Conservation (phyloP, 1,284 basidiomycete genomes). For the Rhodotorula sp. region DNA sequence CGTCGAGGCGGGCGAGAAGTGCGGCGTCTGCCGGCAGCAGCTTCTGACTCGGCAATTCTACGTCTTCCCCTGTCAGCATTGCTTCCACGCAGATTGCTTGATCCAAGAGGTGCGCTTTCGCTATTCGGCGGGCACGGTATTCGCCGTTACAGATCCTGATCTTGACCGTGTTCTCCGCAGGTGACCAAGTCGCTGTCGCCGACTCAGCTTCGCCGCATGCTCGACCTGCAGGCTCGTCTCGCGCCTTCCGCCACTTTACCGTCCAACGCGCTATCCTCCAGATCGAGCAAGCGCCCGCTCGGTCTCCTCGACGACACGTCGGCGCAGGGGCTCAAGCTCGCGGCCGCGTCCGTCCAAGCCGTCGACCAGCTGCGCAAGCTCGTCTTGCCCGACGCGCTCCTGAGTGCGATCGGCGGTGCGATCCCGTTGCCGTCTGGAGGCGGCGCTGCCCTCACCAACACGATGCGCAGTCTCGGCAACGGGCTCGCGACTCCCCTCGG, state of each 20-base stretch:
- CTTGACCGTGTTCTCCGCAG: slow-evolving; percentile 52
- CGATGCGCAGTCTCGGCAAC: slow-evolving; percentile 54
- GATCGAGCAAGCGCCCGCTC: background rate
- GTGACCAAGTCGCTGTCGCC: slow-evolving; percentile 85
- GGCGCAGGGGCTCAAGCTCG: slow-evolving; percentile 70
- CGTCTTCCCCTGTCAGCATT: slow-evolving; percentile 86
- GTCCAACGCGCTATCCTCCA: background rate
- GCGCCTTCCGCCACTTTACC: slow-evolving; percentile 50
- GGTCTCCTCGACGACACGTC: slow-evolving; percentile 48
- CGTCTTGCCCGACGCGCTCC: slow-evolving; percentile 83
- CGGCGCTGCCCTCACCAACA: slow-evolving; percentile 56
- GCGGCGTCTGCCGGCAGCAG: slow-evolving; percentile 71
- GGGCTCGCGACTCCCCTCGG: background rate
- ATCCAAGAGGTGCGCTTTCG: slow-evolving; percentile 72
- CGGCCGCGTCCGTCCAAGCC: slow-evolving; percentile 65
- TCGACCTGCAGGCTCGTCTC: slow-evolving; percentile 78
- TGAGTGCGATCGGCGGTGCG: slow-evolving; percentile 50
- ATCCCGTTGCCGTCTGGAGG: slow-evolving; percentile 42
- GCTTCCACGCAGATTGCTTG: slow-evolving; percentile 85
- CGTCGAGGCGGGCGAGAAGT: slow-evolving; percentile 82
- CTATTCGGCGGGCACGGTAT: background rate
- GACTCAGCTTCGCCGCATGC: slow-evolving; percentile 72
- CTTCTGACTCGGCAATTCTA: slow-evolving; percentile 90
- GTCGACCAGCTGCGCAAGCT: slow-evolving; percentile 77
- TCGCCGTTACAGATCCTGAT: background rate